Conservation (phyloP, 2,329 filamentous ascomycete species). For the Fusarium burgessii region DNA sequence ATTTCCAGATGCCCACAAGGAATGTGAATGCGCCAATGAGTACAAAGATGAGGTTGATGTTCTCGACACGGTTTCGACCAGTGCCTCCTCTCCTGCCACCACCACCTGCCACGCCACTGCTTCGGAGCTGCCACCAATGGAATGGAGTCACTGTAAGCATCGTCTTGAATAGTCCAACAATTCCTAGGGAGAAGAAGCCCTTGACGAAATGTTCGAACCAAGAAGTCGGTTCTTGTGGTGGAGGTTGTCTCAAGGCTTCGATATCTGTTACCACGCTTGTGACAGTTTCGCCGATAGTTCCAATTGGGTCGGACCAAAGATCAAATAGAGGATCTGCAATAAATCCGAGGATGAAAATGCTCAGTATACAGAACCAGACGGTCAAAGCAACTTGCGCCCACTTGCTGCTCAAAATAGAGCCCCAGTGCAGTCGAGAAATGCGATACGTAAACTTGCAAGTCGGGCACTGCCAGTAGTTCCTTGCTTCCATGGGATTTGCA, state of each 20-base stretch:
- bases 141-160: constrained; percentile 80
- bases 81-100: constrained; percentile 68
- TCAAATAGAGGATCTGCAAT: constrained; percentile 93
- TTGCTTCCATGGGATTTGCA: constrained; percentile 71
- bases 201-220: constrained; percentile 91
- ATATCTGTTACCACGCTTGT: constrained; percentile 58
- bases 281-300: constrained; percentile 67
- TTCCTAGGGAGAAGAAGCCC: constrained; percentile 87
- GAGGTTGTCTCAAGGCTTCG: constrained; percentile 51
- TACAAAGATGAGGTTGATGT: constrained; percentile 83
- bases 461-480: constrained; percentile 88
- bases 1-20: constrained; percentile 86
- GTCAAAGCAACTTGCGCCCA: constrained; percentile 78
- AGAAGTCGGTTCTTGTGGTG: constrained; percentile 64
- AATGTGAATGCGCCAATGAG: constrained; percentile 84
- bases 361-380: constrained; percentile 73
- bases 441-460: constrained; percentile 89
- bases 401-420: constrained; percentile 74
- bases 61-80: constrained; percentile 81
- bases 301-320: constrained; percentile 83
- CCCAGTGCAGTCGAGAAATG: constrained; percentile 81
- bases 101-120: constrained; percentile 66
- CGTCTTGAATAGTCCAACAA: constrained; percentile 87
- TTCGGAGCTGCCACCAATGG: constrained; percentile 80
- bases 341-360: constrained; percentile 88